Conservation (phyloP, 2,329 filamentous ascomycete genomes). For the Dothideomycetes sp. region DNA sequence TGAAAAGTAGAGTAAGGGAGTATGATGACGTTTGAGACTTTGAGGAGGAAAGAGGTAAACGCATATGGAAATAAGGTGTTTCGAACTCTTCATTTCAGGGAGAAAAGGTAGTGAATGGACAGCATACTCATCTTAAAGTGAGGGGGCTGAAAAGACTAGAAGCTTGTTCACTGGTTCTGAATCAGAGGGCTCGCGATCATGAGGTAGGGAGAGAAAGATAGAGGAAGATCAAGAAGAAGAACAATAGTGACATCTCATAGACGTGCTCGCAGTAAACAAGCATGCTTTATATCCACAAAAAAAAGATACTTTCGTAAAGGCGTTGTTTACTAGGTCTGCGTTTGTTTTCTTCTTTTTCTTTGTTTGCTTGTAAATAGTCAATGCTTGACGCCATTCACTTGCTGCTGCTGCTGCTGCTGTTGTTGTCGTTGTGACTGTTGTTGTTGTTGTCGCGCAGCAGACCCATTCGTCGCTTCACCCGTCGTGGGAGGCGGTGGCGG, state of each 20-base stretch:
- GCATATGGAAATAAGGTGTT: slow-evolving; percentile 4
- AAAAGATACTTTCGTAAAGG: slow-evolving; percentile 11
- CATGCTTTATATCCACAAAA: background rate
- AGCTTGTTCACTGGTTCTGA: no score
- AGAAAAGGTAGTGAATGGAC: no score
- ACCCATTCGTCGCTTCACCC: slow-evolving; percentile 3
- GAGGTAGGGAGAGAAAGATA: background rate
- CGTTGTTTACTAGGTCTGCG: slow-evolving; percentile 8
- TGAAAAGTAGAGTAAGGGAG: background rate
- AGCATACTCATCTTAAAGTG: no score
- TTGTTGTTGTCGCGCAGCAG: slow-evolving; percentile 3
- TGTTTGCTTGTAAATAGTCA: no score
- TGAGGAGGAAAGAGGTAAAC: slow-evolving; percentile 10
- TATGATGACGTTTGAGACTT: slow-evolving; percentile 8
- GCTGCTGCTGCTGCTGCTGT: slow-evolving; percentile 20
- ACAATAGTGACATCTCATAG: background rate
- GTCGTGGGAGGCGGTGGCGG: slow-evolving; percentile 33
- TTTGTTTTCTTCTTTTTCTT: slow-evolving; percentile 17
- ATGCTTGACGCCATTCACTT: slow-evolving; percentile 24
- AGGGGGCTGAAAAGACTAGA: no score
- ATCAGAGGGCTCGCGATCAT: background rate
- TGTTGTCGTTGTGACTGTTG: slow-evolving; percentile 4
- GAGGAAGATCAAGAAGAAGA: background rate
- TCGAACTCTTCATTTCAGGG: no score
- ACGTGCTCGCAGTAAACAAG: slow-evolving; percentile 6